Percentiles rank a stretch among this genome's conserved stretches.
These are phyloP conservation scores for Stevia rebaudiana DNA, from an alignment of 140 eudicot species.

Conservation along the genomic window DNA sequence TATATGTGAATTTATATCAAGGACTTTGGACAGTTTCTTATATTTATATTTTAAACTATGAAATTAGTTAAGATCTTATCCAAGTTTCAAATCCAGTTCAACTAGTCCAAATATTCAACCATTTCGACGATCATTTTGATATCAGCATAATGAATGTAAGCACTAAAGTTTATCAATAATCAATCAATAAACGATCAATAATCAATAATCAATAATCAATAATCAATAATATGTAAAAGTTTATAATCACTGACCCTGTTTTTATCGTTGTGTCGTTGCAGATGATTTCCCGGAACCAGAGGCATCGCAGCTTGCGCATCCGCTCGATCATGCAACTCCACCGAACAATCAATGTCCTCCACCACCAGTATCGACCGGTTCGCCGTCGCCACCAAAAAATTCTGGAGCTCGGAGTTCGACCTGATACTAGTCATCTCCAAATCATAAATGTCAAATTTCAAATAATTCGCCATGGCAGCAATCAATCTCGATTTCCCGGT, in stretches of 20 bases:
- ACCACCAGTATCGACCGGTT: constrained; percentile 1
- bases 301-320: background rate
- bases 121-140: too few relatives aligned
- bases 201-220: too few relatives aligned
- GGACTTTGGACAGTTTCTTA: too few relatives aligned
- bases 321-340: constrained; percentile 7
- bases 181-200: too few relatives aligned
- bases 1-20: too few relatives aligned
- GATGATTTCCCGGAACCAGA: background rate
- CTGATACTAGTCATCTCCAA: background rate
- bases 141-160: too few relatives aligned
- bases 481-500: constrained; percentile 6
- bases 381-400: background rate
- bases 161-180: too few relatives aligned
- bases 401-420: background rate
- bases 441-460: constrained; percentile 9
- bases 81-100: too few relatives aligned
- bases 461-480: constrained; percentile 9
- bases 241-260: background rate
- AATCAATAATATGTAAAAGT: too few relatives aligned
- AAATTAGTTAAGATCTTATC: too few relatives aligned
- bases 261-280: background rate
- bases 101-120: too few relatives aligned
- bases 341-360: constrained; percentile 6
- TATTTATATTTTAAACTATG: too few relatives aligned